Evolutionary conservation across 345 rosid genomes (phyloP).

Genomic region (Moricandia moricandioides): DNA sequence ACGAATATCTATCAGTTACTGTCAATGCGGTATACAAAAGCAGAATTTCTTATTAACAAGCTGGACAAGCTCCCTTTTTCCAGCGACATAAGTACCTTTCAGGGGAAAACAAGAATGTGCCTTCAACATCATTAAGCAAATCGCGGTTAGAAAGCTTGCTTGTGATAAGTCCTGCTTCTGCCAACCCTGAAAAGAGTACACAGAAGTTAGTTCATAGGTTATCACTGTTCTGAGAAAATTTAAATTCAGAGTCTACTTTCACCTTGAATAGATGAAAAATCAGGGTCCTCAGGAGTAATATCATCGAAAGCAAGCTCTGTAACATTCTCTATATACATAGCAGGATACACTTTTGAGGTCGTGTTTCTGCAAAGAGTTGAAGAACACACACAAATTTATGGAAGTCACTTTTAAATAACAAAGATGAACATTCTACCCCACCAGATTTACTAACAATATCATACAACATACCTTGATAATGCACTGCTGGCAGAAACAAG

Average conservation of each 20-base stretch:
- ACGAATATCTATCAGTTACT: not conserved
- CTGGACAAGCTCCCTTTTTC: not conserved
- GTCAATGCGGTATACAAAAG: not conserved
- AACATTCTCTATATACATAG: slow-evolving; percentile 86
- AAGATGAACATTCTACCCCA: slow-evolving; percentile 18
- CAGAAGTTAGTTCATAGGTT: slow-evolving; percentile 20
- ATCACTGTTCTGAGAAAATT: not conserved
- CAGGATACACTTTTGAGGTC: slow-evolving; percentile 88
- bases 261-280: slow-evolving; percentile 96
- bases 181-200: slow-evolving; percentile 71
- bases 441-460: slow-evolving; percentile 23
- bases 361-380: slow-evolving; percentile 53
- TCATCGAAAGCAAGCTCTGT: slow-evolving; percentile 93
- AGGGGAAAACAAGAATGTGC: slow-evolving; percentile 67
- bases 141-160: slow-evolving; percentile 88
- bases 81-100: slow-evolving; percentile 54
- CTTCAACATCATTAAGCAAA: slow-evolving; percentile 53
- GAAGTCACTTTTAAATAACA: not conserved
- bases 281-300: slow-evolving; percentile 81
- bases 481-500: slow-evolving; percentile 78
- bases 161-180: slow-evolving; percentile 94
- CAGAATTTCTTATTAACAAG: not conserved
- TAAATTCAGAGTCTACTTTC: slow-evolving; percentile 10
- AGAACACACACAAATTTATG: slow-evolving; percentile 2
- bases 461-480: slow-evolving; percentile 62